phyloP scores from a whole-genome alignment of 805 yeast genomes.

The Zygosaccharomyces rouxii region DNA sequence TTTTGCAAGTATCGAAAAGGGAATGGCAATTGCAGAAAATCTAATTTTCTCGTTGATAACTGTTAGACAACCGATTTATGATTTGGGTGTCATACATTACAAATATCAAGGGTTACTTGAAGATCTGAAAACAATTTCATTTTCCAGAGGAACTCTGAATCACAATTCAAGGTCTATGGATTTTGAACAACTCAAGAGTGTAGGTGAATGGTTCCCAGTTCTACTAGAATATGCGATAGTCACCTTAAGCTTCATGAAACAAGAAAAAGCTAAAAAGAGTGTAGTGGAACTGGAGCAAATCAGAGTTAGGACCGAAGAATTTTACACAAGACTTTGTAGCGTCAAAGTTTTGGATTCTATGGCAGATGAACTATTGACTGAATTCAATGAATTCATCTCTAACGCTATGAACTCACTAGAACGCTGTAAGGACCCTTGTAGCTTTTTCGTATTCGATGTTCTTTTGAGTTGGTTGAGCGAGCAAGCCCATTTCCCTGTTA shows the following conservation, averaged over 20 bases:
- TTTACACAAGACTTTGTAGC: conserved; percentile 10
- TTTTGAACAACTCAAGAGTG: conserved; percentile 11
- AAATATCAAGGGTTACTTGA: conserved; percentile 20
- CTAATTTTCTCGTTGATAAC: conserved; percentile 54
- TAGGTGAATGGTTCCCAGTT: conserved; percentile 35
- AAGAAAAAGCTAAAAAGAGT: conserved; percentile 1
- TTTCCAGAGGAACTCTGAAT: conserved; percentile 20
- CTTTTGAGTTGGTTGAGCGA: conserved; percentile 45
- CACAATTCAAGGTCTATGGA: conserved; percentile 11
- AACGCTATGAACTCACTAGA: conserved; percentile 31
- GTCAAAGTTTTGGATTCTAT: conserved; percentile 18
- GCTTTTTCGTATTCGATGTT: conserved; percentile 47
- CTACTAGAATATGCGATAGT: conserved; percentile 33
- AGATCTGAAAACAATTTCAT: conserved; percentile 22
- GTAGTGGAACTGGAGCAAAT: conserved; percentile 1
- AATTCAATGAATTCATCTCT: conserved; percentile 28
- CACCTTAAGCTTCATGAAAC: conserved; percentile 11
- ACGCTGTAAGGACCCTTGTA: conserved; percentile 37
- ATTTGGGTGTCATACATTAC: conserved; percentile 22
- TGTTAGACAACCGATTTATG: conserved; percentile 45
- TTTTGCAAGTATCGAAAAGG: conserved; percentile 61
- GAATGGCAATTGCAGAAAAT: conserved; percentile 72
- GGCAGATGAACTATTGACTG: conserved; percentile 13
- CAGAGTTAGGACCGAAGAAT: conserved; percentile 14
- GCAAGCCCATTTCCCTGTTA: not conserved